Base-by-base conservation (phyloP, 768 basidiomycete species). In the Galerina marginata region DNA sequence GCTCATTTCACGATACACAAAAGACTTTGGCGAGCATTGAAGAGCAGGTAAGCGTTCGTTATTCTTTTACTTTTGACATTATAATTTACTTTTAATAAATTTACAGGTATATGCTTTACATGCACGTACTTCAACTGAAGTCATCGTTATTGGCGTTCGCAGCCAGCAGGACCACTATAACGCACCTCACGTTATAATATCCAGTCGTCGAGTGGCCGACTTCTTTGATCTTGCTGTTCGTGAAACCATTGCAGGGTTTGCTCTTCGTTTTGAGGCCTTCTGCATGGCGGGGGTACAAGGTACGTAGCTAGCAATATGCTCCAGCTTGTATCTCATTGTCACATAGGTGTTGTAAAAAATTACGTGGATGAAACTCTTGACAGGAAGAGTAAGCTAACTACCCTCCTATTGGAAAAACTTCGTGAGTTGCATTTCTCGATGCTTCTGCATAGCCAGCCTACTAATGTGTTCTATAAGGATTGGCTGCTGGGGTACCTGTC, bases 281-380 rank as follows among this genome's bases (percentile, higher is more conserved):
- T 43, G 39, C 14, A 10, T 55, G 10, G 42, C 54, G 20, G 54
- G 54, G 6, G 54, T 55, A 9, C 40, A 55, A 55, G 54, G 54
- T 55, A 55, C 20, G 4, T 55, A 15, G 10, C 12, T 39, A 9
- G 15, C 20, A 16, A 16, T 55, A 42, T 23, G 16, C n/a, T n/a
- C 39, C 16, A 55, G 5, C 9, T 36, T 23, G n/a, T 55, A 25
- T 43, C 40, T 9, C 6, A 54, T n/a, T n/a, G n/a, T n/a, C n/a
- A 15, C 33, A 10, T 16, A 55, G 54, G 54, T 55, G 54, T 55
- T 42, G 43, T 38, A 11, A 5, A 16, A 6, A 53, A 53, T 20
- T 39, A 53, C 33, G 51, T 53, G 6, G 14, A 53, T 6, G 14
- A 53, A 15, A 53, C 51, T 23, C 9, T 39, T 4, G 15, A 53